Evolutionary conservation across 2,329 filamentous ascomycete species (phyloP).

Genomic region (Exophiala aquamarina): DNA sequence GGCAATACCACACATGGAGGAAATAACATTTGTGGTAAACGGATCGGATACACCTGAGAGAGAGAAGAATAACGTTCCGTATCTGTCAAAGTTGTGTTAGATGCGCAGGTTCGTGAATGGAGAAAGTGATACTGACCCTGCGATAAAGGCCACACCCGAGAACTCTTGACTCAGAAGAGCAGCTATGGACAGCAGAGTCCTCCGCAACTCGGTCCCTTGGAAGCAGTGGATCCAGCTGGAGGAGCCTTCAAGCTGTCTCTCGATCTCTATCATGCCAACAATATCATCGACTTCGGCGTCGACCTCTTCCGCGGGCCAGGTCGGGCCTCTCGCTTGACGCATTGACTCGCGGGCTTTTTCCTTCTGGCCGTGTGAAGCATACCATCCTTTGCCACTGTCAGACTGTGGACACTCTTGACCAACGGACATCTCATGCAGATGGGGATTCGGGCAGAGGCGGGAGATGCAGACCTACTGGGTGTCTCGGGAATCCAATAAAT

Average conservation of each 20-base stretch:
- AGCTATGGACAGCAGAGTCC: constrained; percentile 5
- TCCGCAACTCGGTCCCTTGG: constrained; percentile 9
- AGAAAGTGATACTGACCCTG: constrained; percentile 7
- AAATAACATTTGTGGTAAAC: constrained; percentile 80
- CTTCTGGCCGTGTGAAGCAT: constrained; percentile 39
- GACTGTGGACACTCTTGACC: constrained; percentile 67
- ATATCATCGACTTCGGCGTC: constrained; percentile 10
- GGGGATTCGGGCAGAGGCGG: no score
- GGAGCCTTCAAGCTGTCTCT: constrained; percentile 9
- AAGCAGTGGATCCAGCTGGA: constrained; percentile 7
- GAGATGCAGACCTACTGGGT: constrained; percentile 66
- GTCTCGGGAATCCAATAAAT: constrained; percentile 62
- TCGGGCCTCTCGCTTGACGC: constrained; percentile 3
- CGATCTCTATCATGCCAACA: constrained; percentile 6
- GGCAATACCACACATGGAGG: constrained; percentile 80
- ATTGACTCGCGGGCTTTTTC: constrained; percentile 6
- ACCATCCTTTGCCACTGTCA: constrained; percentile 77
- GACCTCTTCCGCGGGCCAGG: constrained; percentile 6
- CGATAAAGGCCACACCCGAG: constrained; percentile 61
- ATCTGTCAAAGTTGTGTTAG: constrained; percentile 71
- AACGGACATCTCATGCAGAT: constrained; percentile 63
- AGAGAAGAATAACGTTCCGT: constrained; percentile 77
- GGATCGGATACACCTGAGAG: constrained; percentile 71
- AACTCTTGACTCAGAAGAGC: constrained; percentile 8
- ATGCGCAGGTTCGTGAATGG: not conserved